phyloP scores from a whole-genome alignment of 208 protist genomes.

The Acanthamoeba triangularis region DNA sequence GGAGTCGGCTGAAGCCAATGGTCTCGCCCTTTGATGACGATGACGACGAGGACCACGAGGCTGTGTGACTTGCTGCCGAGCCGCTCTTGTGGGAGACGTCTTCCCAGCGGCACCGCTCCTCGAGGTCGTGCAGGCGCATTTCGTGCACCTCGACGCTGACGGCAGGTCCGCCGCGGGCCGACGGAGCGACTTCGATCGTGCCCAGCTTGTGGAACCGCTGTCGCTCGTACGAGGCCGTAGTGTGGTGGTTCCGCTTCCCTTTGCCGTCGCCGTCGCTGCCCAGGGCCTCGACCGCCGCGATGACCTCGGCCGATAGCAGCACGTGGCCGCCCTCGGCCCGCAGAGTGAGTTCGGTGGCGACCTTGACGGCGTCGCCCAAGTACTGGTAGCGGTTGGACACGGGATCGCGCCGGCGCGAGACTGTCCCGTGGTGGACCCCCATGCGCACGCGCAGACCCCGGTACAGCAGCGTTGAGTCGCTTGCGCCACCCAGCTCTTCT shows the following conservation, averaged over 20 bases:
- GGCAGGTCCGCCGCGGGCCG: not conserved
- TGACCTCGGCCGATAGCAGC: slow-evolving; percentile 48
- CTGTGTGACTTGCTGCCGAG: not conserved
- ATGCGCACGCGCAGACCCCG: slow-evolving; percentile 83
- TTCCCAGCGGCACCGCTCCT: not conserved
- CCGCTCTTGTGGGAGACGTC: not conserved
- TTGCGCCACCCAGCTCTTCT: not conserved
- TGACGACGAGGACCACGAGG: not conserved
- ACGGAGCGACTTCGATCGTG: not conserved
- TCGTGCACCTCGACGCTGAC: not conserved
- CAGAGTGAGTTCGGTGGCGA: slow-evolving; percentile 74
- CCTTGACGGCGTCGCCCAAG: slow-evolving; percentile 82
- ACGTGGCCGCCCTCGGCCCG: slow-evolving; percentile 79
- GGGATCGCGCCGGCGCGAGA: slow-evolving; percentile 77
- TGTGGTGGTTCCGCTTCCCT: not conserved
- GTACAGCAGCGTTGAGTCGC: slow-evolving; percentile 32
- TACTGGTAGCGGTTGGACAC: slow-evolving; percentile 81
- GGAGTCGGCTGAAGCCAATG: too few relatives aligned
- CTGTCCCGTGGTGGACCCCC: slow-evolving; percentile 79
- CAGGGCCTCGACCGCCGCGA: not conserved
- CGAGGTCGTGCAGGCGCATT: not conserved
- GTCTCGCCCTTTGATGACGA: too few relatives aligned
- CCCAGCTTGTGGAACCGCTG: not conserved
- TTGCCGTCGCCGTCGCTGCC: not conserved
- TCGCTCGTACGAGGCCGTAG: not conserved